phyloP scores from a whole-genome alignment of 768 basidiomycete genomes.

The Tulasnella sp. region DNA sequence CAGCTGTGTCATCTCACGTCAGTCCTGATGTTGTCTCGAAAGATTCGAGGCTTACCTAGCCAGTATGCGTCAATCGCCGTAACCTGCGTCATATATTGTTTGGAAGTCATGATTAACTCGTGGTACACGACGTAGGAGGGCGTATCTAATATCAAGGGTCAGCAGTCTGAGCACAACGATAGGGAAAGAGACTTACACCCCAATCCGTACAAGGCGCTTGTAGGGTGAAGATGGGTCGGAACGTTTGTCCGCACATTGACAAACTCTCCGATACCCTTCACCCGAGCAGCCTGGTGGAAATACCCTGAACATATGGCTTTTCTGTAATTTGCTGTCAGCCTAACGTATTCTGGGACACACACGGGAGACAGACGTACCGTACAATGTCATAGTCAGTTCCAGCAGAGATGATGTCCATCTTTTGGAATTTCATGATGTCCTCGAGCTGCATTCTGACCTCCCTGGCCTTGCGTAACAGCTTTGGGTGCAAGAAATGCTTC shows the following conservation, averaged over 20 bases:
- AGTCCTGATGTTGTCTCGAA: not conserved
- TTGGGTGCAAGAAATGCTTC: conserved; percentile 93
- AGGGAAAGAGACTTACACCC: conserved; percentile 52
- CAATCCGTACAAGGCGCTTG: conserved; percentile 89
- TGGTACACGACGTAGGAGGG: conserved; percentile 97
- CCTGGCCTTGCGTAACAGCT: conserved; percentile 83
- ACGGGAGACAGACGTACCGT: conserved; percentile 33
- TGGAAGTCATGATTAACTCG: conserved; percentile 88
- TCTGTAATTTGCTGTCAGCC: conserved; percentile 30
- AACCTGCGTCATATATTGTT: conserved; percentile 99
- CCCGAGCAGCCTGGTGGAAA: conserved; percentile 96
- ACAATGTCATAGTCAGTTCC: conserved; percentile 94
- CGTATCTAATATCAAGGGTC: conserved; percentile 45
- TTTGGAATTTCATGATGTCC: conserved; percentile 99
- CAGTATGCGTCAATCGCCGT: conserved; percentile 95
- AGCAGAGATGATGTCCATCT: conserved; percentile 82
- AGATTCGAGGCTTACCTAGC: conserved; percentile 50
- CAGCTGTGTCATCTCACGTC: conserved; percentile 39
- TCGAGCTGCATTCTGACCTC: conserved; percentile 94
- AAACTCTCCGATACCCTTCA: conserved; percentile 98
- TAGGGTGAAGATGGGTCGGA: conserved; percentile 92
- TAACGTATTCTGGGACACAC: not conserved
- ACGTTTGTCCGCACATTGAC: conserved; percentile 90
- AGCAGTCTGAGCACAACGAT: conserved; percentile 7
- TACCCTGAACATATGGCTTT: conserved; percentile 97